Base-by-base conservation (phyloP, 164 flowering plant species). In the Nelumbo lutea region DNA sequence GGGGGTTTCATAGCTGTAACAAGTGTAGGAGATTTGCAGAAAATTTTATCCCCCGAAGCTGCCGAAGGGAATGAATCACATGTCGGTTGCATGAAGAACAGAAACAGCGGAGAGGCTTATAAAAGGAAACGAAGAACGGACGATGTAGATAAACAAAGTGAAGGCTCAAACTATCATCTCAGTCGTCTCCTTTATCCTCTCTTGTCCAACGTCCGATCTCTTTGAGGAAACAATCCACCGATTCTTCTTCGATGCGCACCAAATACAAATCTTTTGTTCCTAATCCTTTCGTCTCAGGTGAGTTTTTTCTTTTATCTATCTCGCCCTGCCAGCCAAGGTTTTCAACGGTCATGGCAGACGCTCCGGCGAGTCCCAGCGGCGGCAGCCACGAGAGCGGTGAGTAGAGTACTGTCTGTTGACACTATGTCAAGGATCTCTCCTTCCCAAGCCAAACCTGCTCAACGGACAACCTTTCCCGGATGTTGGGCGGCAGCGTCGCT, bases 371-470 rank as follows among this genome's bases (percentile, higher is more conserved):
- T 68, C 79, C 83, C 2, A 77, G 75, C 3, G 77, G 77, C 4
- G 83, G 79, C 39, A 78, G 83, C 70, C 83, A 75, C 50, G 83
- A 80, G 38, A 78, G 81, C 10, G 82, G 79, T 39, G 81, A 76
- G 0, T 81, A 78, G 38, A 76, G 42, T 27, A 27, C 27, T 27
- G 27, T 87, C 90, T 0, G 68, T 79, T 2, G 81, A 83, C 43
- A 91, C 85, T 1, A 92, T 79, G 75, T 86, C 88, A 46, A 55
- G 42, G 3, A 95, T 92, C 78, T 92, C 78, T 95, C 98, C 56
- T 80, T 82, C 48, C 93, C 96, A 11, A 92, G 80, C 96, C 97
- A 95, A 0, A 81, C 66, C 70, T 83, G 81, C 78, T 95, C 98
- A n/a, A 95, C 88, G 0, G 76, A 75, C 41, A 84, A 60, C 79